These are phyloP conservation scores for Quercus alba DNA, from an alignment of 306 rosid species.

Conservation along the genomic window DNA sequence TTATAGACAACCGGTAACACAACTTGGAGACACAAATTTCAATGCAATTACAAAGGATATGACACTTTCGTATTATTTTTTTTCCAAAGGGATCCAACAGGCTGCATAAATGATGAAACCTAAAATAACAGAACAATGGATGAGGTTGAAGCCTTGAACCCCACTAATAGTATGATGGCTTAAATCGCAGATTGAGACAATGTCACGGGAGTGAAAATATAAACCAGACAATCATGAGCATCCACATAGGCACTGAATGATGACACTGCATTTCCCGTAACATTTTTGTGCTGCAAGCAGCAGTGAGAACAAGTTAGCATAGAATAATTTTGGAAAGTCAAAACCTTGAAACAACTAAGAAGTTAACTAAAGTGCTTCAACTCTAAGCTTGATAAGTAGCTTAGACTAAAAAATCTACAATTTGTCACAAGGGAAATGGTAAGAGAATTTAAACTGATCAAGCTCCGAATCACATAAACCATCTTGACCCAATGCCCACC, in stretches of 20 bases:
- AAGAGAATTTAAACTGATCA: background rate
- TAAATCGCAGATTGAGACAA: conserved; percentile 29
- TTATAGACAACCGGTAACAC: background rate
- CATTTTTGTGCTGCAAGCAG: conserved; percentile 65
- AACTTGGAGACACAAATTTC: background rate
- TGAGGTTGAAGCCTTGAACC: background rate
- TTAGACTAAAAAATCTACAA: background rate
- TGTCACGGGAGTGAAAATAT: conserved; percentile 51
- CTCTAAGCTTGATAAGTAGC: background rate
- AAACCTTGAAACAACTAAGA: background rate
- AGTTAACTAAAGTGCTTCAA: background rate
- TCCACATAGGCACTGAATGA: conserved; percentile 64
- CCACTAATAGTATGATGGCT: conserved; percentile 11
- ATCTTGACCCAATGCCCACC: background rate
- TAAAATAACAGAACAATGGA: background rate
- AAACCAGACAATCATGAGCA: conserved; percentile 56
- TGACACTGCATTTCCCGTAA: conserved; percentile 44
- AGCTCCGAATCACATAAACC: background rate
- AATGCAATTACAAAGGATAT: background rate
- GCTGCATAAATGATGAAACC: background rate
- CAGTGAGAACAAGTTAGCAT: conserved; percentile 10
- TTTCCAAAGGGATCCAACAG: background rate
- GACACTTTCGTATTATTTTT: background rate
- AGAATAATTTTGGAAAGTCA: background rate
- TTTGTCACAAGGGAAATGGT: background rate